A percentile compares a stretch with the other conserved stretches of the same genome.
These are phyloP conservation scores for Cyberlindnera galapagoensis DNA, from an alignment of 805 yeast species.

Conservation along the genomic window DNA sequence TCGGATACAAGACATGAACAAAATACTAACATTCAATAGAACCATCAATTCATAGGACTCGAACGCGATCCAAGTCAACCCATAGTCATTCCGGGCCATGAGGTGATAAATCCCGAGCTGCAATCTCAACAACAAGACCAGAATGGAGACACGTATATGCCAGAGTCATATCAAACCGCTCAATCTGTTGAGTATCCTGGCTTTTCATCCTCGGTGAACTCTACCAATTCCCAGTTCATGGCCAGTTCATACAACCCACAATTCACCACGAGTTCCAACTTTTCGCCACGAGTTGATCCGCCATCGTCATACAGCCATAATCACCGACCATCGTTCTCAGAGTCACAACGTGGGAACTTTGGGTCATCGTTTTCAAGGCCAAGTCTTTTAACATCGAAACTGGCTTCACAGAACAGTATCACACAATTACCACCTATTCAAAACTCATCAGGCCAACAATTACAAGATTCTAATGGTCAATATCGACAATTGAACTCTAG, in stretches of 20 bases:
- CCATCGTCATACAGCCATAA: constrained; percentile 10
- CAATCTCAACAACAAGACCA: constrained; percentile 7
- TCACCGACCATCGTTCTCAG: constrained; percentile 15
- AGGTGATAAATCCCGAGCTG: too few species aligned
- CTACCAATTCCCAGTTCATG: constrained; percentile 16
- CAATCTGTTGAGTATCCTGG: constrained; percentile 20
- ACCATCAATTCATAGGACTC: constrained; percentile 6
- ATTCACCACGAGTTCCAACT: constrained; percentile 20
- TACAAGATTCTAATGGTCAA: too few species aligned
- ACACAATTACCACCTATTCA: constrained; percentile 8
- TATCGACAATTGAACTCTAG: too few species aligned
- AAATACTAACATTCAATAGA: constrained; percentile 6
- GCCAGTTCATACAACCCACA: constrained; percentile 13
- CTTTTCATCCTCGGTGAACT: constrained; percentile 22
- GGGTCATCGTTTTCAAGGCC: too few species aligned
- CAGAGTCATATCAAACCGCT: constrained; percentile 25
- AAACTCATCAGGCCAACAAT: constrained; percentile 4
- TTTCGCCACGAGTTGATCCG: constrained; percentile 24
- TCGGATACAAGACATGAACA: not conserved
- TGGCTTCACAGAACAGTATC: constrained; percentile 21
- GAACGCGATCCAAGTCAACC: constrained; percentile 23
- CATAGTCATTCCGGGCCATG: constrained; percentile 26
- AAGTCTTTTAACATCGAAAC: constrained; percentile 27
- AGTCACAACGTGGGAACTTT: too few species aligned
- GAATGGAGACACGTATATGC: constrained; percentile 9